Percentiles rank a stretch among this genome's conserved stretches.
phyloP scores from a whole-genome alignment of 176 grass and related monocot species.

The Bonia amplexicaulis region DNA sequence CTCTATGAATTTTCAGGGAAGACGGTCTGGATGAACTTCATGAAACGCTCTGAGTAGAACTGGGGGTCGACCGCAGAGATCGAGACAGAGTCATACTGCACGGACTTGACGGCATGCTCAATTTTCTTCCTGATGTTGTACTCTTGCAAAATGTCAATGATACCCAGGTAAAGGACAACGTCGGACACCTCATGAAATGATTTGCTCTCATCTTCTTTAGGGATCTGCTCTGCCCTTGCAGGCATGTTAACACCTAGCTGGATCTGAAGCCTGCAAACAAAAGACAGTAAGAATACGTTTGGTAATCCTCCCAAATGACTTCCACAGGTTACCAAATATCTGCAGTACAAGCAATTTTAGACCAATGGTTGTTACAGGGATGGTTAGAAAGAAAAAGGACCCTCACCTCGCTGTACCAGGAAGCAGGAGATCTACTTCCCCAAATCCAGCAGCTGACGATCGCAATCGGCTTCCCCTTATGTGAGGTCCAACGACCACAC shows the following conservation, averaged over 20 bases:
- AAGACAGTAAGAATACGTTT: background rate
- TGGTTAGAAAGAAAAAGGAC: background rate
- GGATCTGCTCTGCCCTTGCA: slow-evolving; percentile 69
- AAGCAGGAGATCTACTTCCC: slow-evolving; percentile 96
- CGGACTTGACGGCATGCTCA: slow-evolving; percentile 91
- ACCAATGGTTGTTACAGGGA: background rate
- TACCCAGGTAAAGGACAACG: slow-evolving; percentile 92
- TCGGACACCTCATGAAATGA: slow-evolving; percentile 71
- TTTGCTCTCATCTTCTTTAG: slow-evolving; percentile 51
- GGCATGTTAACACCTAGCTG: slow-evolving; percentile 99
- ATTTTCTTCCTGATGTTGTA: slow-evolving; percentile 96
- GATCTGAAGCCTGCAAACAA: slow-evolving; percentile 69
- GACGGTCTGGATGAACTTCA: slow-evolving; percentile 79
- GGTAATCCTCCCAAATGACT: background rate
- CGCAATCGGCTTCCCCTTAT: slow-evolving; percentile 86
- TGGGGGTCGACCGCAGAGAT: slow-evolving; percentile 81
- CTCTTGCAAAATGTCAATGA: slow-evolving; percentile 97
- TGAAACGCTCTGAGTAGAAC: slow-evolving; percentile 75
- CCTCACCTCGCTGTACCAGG: slow-evolving; percentile 86
- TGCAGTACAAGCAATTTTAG: background rate
- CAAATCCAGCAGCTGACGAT: slow-evolving; percentile 84
- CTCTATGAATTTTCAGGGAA: slow-evolving; percentile 72
- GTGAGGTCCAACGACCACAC: slow-evolving; percentile 84
- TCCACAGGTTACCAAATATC: background rate
- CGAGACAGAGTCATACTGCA: slow-evolving; percentile 76